These are phyloP conservation scores for Eutypa lata DNA, from an alignment of 2,329 filamentous ascomycete genomes.

Conservation along the genomic window DNA sequence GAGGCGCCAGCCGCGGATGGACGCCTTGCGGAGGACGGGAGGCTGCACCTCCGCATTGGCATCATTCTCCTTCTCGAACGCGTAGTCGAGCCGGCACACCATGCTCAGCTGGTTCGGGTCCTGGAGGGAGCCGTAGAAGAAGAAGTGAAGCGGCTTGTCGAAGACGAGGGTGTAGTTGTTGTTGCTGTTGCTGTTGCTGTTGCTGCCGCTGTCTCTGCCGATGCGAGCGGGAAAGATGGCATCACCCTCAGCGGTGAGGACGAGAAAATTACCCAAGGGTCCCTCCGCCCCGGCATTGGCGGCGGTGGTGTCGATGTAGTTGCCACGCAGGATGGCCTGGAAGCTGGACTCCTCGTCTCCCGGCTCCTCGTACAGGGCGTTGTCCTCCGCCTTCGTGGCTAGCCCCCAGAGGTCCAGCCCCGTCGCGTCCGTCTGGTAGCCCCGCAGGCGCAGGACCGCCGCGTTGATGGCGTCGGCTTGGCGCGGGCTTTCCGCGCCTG, in stretches of 20 bases:
- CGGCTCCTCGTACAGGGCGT: neutral
- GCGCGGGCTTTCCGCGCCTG: neutral
- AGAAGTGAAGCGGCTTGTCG: slow-evolving; percentile 22
- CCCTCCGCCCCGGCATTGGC: neutral
- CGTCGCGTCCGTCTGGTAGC: slow-evolving; percentile 10
- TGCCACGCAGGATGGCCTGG: too few species aligned
- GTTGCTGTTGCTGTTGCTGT: neutral
- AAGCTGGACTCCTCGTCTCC: neutral
- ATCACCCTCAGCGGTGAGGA: neutral
- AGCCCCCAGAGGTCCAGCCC: slow-evolving; percentile 6
- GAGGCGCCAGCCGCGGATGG: slow-evolving; percentile 15
- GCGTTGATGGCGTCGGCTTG: neutral
- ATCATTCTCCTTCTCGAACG: too few species aligned
- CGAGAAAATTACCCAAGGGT: too few species aligned
- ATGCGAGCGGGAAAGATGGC: too few species aligned
- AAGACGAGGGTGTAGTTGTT: slow-evolving; percentile 6
- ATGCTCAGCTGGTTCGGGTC: slow-evolving; percentile 1
- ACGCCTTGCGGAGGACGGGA: slow-evolving; percentile 2
- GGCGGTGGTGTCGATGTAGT: neutral
- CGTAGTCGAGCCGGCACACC: slow-evolving; percentile 3
- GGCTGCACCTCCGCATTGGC: too few species aligned
- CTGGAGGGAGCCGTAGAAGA: slow-evolving; percentile 25
- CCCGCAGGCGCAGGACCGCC: slow-evolving; percentile 9
- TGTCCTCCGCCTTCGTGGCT: neutral
- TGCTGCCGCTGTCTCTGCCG: neutral